phyloP scores from a whole-genome alignment of 2,329 filamentous ascomycete genomes.

The Hymenoscyphus fructigenus region DNA sequence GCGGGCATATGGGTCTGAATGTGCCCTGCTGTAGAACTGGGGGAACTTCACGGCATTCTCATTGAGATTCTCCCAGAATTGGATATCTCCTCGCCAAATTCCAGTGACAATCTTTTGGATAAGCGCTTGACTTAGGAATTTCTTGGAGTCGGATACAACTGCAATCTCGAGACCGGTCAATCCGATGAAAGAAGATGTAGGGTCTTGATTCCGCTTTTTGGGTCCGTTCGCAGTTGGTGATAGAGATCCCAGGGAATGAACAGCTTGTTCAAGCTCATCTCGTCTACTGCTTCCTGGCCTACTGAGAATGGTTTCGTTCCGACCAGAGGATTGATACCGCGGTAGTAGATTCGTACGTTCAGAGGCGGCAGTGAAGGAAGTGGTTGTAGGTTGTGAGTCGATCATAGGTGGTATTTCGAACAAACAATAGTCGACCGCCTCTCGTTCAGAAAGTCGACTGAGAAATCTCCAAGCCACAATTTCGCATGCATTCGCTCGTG shows the following conservation, averaged over 20 bases:
- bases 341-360: conserved; percentile 33
- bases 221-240: conserved; percentile 35
- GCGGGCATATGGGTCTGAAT: conserved; percentile 71
- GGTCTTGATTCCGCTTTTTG: conserved; percentile 54
- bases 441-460: conserved; percentile 66
- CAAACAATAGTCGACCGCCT: conserved; percentile 72
- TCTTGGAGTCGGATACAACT: conserved; percentile 76
- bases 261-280: conserved; percentile 44
- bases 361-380: conserved; percentile 16
- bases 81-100: conserved; percentile 83
- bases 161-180: conserved; percentile 88
- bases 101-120: conserved; percentile 82
- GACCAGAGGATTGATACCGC: conserved; percentile 27
- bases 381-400: background rate
- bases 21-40: conserved; percentile 68
- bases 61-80: conserved; percentile 81
- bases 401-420: conserved; percentile 61
- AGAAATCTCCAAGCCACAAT: conserved; percentile 80
- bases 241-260: conserved; percentile 48
- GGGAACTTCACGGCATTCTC: conserved; percentile 73
- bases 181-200: conserved; percentile 70
- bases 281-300: conserved; percentile 31
- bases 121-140: conserved; percentile 75
- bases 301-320: conserved; percentile 15
- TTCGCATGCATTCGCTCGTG: conserved; percentile 73